Evolutionary conservation across 1,284 basidiomycete genomes (phyloP), one percentile per base, ranked within the genome.

Genomic region (Malassezia brasiliensis): DNA sequence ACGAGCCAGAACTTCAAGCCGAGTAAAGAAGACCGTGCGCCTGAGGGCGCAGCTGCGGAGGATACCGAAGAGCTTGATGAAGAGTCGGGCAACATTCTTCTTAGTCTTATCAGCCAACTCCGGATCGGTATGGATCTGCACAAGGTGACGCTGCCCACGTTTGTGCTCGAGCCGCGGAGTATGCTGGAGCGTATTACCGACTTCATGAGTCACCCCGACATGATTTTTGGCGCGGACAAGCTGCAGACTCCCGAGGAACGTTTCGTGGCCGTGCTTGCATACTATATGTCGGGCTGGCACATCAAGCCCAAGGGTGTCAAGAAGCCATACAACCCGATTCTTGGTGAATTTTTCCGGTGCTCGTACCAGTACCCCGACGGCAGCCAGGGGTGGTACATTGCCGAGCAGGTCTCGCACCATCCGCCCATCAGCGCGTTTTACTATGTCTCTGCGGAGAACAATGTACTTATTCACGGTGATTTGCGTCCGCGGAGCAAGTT

Each of bases 221-320:
- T 96, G 72, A 85, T 98, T 75, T 96, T 93, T 78, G 88, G 87
- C 49, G 86, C 86, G 46, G 86, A 88, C 68, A 75, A 81, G 32
- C 82, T 83, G 67, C 79, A 82, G 40, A 83, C 89, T 67, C 83
- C 89, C 34, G 86, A 94, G 74, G 88, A 94, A 72, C 81, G 94
- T 36, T 96, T 96, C 76, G 80, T 96, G 61, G 82, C 85, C 53
- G 88, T 96, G 4, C 81, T 96, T 48, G 85, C 88, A 54, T 96
- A 94, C 77, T 98, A 96, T 75, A 84, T 96, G 41, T 87, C 88
- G n/a, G 93, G 93, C 41, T 99, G 93, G 93, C 94, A 98, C 77
- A 94, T 96, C 79, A 96, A 98, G 78, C 91, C 93, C 38, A 94
- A 90, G 77, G 93, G 93, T 61, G 94, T 98, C 62, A 98, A 98